phyloP scores from a whole-genome alignment of 2,329 filamentous ascomycete genomes.

The Trichothecium sympodiale region DNA sequence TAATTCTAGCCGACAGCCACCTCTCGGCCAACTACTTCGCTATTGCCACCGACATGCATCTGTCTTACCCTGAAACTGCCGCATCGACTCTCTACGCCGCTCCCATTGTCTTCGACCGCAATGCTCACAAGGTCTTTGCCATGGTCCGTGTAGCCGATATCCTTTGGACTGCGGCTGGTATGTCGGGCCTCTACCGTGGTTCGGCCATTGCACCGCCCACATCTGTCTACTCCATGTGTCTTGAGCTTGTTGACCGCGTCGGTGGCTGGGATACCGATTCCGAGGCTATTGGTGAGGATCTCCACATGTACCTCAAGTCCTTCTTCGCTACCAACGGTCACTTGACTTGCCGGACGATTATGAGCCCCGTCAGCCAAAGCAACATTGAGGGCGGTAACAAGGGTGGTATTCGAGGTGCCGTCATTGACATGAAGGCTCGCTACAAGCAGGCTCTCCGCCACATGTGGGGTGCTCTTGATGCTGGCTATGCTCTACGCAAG shows the following conservation, averaged over 20 bases:
- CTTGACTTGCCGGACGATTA: conserved; percentile 50
- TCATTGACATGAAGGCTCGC: conserved; percentile 49
- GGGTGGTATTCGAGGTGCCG: conserved; percentile 40
- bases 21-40: conserved; percentile 58
- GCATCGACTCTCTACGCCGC: conserved; percentile 55
- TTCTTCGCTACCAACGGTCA: conserved; percentile 66
- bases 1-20: conserved; percentile 53
- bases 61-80: conserved; percentile 46
- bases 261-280: conserved; percentile 62
- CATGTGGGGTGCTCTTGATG: conserved; percentile 67
- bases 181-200: conserved; percentile 55
- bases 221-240: conserved; percentile 61
- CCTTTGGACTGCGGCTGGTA: conserved; percentile 59
- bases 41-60: conserved; percentile 52
- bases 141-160: conserved; percentile 62
- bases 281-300: conserved; percentile 63
- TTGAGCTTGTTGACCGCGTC: conserved; percentile 55
- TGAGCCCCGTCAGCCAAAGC: conserved; percentile 61
- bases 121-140: conserved; percentile 55
- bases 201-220: conserved; percentile 59
- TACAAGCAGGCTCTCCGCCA: conserved; percentile 64
- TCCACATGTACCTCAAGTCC: conserved; percentile 71
- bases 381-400: conserved; percentile 53
- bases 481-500: conserved; percentile 52
- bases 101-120: conserved; percentile 65